Base-by-base conservation (phyloP, 352 stramenopile genomes). In the Blastocystis sp. region DNA sequence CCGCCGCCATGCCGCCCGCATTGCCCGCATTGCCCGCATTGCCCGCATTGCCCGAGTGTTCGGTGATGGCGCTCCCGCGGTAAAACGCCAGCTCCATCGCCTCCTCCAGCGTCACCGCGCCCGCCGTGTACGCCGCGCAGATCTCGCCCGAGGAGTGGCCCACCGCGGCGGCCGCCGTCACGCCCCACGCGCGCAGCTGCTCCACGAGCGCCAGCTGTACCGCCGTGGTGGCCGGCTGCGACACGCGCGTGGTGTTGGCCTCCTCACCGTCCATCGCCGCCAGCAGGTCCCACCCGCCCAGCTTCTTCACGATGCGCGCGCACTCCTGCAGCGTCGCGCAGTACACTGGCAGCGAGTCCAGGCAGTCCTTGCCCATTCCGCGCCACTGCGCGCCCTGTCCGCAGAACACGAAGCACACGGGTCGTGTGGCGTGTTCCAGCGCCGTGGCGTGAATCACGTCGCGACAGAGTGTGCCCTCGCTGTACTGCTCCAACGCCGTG, bases 21-120 rank as follows among this genome's bases (percentile, higher is more conserved):
- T 84, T 3, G 19, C 41, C 45, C 2, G 67, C 28, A 34, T 34
- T 34, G 28, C 28, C 28, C 28, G 28, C 28, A 34, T 34, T 34
- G n/a, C 78, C 78, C 4, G 65, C 74, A 11, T 84, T 3, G 19
- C 41, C 9, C 2, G 67, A 89, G 59, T 86, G 61, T 23, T 76
- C 34, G 23, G 52, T 7, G 56, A 89, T 89, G 3, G 48, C 62
- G 21, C 40, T 76, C 41, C 82, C 82, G 40, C 82, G 67, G 28
- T 86, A 89, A 52, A 67, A 89, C 17, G 82, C 82, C 59, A 89
- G 28, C 70, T 76, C 11, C 82, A 89, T 86, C n/a, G 82, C 82
- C 41, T 89, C 82, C 70, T 89, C 76, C 14, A 87, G 64, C 19
- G 70, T 86, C 4, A 89, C 56, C 34, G 82, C 67, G 62, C 74